These are phyloP conservation scores for Ceratobasidium sp. DNA, from an alignment of 1,284 basidiomycete genomes.

Conservation along the genomic window DNA sequence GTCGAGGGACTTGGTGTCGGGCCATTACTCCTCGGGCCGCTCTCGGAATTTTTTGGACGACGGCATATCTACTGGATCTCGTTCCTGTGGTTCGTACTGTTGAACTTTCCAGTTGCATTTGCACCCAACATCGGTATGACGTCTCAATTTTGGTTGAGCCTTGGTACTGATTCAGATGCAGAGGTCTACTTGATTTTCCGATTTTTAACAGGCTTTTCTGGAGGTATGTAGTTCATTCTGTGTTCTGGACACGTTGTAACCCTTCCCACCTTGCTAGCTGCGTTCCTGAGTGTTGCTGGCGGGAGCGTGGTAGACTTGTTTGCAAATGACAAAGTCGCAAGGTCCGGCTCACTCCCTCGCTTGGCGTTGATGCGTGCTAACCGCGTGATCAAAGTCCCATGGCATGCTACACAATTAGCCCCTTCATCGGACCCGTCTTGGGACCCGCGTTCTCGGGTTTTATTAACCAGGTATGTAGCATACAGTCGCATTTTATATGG, in stretches of 20 bases:
- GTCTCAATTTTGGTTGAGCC: conserved; percentile 45
- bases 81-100: conserved; percentile 64
- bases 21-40: conserved; percentile 53
- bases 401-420: conserved; percentile 59
- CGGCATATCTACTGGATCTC: conserved; percentile 65
- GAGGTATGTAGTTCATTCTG: conserved; percentile 48
- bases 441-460: conserved; percentile 53
- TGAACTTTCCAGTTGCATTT: conserved; percentile 78
- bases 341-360: conserved; percentile 51
- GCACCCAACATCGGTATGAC: conserved; percentile 68
- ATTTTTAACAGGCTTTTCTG: conserved; percentile 62
- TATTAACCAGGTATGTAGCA: conserved; percentile 45
- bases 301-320: conserved; percentile 62
- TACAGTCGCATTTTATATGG: conserved; percentile 41
- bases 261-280: conserved; percentile 46
- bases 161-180: conserved; percentile 52
- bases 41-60: conserved; percentile 62
- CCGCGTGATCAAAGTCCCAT: conserved; percentile 56
- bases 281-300: conserved; percentile 63
- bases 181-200: conserved; percentile 71
- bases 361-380: neutral
- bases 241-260: neutral
- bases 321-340: conserved; percentile 57
- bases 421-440: conserved; percentile 60
- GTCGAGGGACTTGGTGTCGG: conserved; percentile 59